A percentile compares a stretch with the other conserved stretches of the same genome.
Conservation (phyloP, 768 basidiomycete species). For the Aureoboletus auriporus region DNA sequence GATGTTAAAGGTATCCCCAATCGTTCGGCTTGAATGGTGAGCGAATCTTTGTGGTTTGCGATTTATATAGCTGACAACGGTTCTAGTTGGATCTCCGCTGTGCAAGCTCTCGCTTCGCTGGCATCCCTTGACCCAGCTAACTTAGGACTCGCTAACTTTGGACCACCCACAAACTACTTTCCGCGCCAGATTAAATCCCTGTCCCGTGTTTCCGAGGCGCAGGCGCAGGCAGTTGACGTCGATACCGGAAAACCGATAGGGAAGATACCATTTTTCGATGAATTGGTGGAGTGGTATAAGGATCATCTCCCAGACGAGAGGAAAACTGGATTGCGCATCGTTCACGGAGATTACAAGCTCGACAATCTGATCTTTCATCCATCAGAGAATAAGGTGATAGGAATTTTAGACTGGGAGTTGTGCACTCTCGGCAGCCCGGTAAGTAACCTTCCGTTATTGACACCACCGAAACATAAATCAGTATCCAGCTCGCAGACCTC, state of each 20-base stretch:
- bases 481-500: slow-evolving; percentile 71
- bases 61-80: background rate
- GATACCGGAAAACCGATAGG: slow-evolving; percentile 60
- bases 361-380: slow-evolving; percentile 96
- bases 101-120: slow-evolving; percentile 66
- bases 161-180: slow-evolving; percentile 77
- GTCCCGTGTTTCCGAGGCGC: slow-evolving; percentile 73
- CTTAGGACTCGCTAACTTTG: slow-evolving; percentile 69
- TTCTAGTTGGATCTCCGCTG: slow-evolving; percentile 72
- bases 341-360: slow-evolving; percentile 98
- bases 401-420: slow-evolving; percentile 96
- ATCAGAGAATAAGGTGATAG: slow-evolving; percentile 87
- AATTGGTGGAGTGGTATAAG: slow-evolving; percentile 74
- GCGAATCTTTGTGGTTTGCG: slow-evolving; percentile 17
- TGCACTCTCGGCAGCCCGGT: slow-evolving; percentile 93
- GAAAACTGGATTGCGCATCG: slow-evolving; percentile 75
- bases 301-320: slow-evolving; percentile 72
- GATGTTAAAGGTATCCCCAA: slow-evolving; percentile 63
- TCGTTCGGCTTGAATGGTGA: slow-evolving; percentile 70
- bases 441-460: slow-evolving; percentile 23
- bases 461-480: background rate
- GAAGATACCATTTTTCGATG: slow-evolving; percentile 69
- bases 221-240: slow-evolving; percentile 64
- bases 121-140: slow-evolving; percentile 57
- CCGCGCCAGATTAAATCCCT: slow-evolving; percentile 91